A percentile compares a stretch with the other conserved stretches of the same genome.
Evolutionary conservation across 768 basidiomycete species (phyloP).

Genomic region (Lentinus tigrinus): DNA sequence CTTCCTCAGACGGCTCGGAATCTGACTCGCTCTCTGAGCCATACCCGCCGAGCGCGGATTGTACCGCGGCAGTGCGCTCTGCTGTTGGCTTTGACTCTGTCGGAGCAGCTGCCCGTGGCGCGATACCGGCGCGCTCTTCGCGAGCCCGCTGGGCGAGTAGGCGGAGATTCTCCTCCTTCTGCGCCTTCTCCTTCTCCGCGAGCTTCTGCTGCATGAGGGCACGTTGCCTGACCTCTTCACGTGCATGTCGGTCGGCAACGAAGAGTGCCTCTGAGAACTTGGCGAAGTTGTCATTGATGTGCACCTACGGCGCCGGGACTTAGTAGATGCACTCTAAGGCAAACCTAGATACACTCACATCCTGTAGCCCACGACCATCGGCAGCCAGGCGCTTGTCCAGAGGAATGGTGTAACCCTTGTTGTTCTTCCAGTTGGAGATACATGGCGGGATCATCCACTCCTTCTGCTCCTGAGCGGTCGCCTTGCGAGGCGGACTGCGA

Average conservation of each 20-base stretch:
- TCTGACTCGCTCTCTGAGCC: conserved; percentile 76
- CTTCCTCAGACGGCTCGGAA: conserved; percentile 43
- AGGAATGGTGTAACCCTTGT: conserved; percentile 99
- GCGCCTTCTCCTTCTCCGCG: conserved; percentile 94
- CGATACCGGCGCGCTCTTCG: conserved; percentile 85
- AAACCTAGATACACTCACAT: conserved; percentile 55
- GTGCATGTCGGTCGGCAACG: conserved; percentile 94
- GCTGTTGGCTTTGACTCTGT: conserved; percentile 54
- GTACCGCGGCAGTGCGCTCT: conserved; percentile 67
- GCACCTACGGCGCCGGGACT: conserved; percentile 54
- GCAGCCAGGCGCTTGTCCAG: conserved; percentile 97
- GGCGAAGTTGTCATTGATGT: conserved; percentile 99
- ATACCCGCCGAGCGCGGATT: conserved; percentile 79
- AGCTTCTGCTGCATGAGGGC: conserved; percentile 97
- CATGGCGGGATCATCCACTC: conserved; percentile 99
- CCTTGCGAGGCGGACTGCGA: conserved; percentile 92
- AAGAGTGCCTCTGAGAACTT: conserved; percentile 97
- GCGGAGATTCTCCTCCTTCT: conserved; percentile 94
- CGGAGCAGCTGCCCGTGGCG: conserved; percentile 29
- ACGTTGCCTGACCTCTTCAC: conserved; percentile 96
- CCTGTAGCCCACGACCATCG: conserved; percentile 97
- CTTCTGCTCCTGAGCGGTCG: conserved; percentile 96
- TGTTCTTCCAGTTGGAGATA: conserved; percentile 99
- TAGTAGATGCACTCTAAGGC: background rate
- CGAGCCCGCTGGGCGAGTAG: conserved; percentile 92